These are phyloP conservation scores for Lignosus rhinocerotis DNA, from an alignment of 1,284 basidiomycete genomes.

Conservation along the genomic window DNA sequence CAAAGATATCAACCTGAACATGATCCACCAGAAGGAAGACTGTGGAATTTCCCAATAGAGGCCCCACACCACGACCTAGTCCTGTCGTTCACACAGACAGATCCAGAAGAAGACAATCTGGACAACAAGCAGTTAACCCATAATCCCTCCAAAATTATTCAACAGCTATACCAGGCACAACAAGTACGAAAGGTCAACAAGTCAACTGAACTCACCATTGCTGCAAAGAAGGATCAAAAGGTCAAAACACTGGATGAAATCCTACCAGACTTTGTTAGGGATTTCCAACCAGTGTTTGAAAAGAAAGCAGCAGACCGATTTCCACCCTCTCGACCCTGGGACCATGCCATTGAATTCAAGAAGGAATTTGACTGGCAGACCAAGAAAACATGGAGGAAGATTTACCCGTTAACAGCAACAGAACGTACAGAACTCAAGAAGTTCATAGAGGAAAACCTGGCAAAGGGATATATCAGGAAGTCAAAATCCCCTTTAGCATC, in stretches of 20 bases:
- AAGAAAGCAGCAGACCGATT: constrained; percentile 2
- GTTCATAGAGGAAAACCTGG: neutral
- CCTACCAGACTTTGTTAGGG: neutral
- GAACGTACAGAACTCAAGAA: neutral
- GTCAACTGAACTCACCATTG: neutral
- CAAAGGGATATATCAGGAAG: constrained; percentile 8
- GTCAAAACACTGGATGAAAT: neutral
- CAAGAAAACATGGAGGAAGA: neutral
- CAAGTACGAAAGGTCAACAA: neutral
- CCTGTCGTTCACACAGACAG: too few relatives aligned
- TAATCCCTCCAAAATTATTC: neutral
- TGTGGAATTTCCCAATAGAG: too few relatives aligned
- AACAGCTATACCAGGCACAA: neutral
- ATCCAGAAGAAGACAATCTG: too few relatives aligned
- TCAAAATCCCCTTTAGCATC: constrained; percentile 26
- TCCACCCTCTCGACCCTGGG: neutral
- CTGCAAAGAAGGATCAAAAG: neutral
- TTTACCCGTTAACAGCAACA: neutral
- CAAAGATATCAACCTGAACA: too few relatives aligned
- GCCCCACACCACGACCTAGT: too few relatives aligned
- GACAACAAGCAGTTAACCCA: too few relatives aligned
- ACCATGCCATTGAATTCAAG: neutral
- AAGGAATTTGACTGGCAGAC: neutral
- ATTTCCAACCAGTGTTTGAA: neutral
- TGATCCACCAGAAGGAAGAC: too few relatives aligned